Evolutionary conservation across 192 early-diverging fungal species (phyloP).

Genomic region (Powellomyces hirtus): DNA sequence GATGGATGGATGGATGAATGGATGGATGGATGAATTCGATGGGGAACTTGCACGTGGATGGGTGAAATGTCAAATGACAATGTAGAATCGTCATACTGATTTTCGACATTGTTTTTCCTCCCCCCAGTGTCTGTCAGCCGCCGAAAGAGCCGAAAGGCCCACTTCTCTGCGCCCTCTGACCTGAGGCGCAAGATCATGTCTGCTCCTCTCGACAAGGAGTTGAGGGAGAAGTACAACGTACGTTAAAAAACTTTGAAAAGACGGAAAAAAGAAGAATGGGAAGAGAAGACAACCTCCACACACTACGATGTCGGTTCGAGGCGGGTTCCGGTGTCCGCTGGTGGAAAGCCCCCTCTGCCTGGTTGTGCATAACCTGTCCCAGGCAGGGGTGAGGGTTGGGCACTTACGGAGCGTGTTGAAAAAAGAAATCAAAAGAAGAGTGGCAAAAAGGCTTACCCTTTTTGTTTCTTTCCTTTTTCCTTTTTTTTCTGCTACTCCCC

Average conservation of each 20-base stretch:
- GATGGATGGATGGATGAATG: conserved; percentile 24
- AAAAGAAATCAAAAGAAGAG: neutral
- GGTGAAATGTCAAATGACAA: neutral
- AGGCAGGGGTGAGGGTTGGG: conserved; percentile 25
- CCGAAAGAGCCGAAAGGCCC: conserved; percentile 62
- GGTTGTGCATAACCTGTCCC: neutral
- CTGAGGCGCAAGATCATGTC: conserved; percentile 96
- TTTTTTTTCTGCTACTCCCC: conserved; percentile 13
- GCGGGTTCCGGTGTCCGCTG: too few species aligned
- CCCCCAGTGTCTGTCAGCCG: conserved; percentile 31
- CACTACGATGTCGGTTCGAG: too few species aligned
- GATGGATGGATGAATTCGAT: neutral
- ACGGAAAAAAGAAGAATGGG: neutral
- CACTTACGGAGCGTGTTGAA: neutral
- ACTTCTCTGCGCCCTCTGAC: conserved; percentile 96
- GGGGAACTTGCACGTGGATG: neutral
- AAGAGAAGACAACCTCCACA: too few species aligned
- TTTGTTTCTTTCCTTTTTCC: neutral
- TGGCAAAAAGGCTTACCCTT: neutral
- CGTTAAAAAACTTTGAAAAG: conserved; percentile 24
- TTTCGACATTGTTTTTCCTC: neutral
- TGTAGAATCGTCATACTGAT: neutral
- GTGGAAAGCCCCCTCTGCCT: conserved; percentile 25
- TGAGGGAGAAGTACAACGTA: conserved; percentile 94
- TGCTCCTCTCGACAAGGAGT: conserved; percentile 95